Evolutionary conservation across 2,329 filamentous ascomycete species (phyloP).

Genomic region (Tolypocladium cylindrosporum): DNA sequence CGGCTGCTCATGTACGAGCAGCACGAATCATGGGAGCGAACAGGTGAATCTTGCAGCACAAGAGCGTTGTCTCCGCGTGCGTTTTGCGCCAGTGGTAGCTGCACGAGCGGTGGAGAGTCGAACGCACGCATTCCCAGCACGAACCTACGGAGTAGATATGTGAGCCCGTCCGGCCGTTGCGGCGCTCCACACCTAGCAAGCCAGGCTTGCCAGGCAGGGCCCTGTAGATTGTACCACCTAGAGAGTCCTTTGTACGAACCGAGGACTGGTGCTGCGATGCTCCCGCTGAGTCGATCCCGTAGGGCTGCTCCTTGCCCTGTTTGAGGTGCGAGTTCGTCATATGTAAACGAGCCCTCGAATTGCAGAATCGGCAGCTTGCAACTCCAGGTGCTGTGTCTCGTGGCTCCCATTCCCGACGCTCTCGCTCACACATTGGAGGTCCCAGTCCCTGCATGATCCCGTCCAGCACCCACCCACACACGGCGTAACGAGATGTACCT

Average conservation of each 20-base stretch:
- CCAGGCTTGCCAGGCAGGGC: not conserved
- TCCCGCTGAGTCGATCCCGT: not conserved
- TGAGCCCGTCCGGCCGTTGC: not conserved
- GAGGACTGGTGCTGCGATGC: not conserved
- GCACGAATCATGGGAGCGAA: not conserved
- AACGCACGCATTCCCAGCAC: not conserved
- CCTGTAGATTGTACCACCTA: not conserved
- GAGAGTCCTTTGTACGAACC: no score
- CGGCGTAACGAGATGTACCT: no score
- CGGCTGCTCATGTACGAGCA: not conserved
- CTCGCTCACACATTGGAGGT: not conserved
- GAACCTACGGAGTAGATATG: not conserved
- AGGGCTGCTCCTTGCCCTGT: not conserved
- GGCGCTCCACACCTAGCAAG: not conserved
- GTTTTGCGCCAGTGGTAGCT: not conserved
- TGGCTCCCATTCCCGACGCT: not conserved
- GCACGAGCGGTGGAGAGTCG: not conserved
- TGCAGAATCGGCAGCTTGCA: not conserved
- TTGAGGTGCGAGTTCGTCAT: not conserved
- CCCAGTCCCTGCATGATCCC: conserved; percentile 1
- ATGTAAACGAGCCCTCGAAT: not conserved
- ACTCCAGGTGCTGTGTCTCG: not conserved
- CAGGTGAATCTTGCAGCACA: not conserved
- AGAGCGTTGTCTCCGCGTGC: not conserved
- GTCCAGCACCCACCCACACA: not conserved